Evolutionary conservation across 1,284 basidiomycete genomes (phyloP).

Genomic region (Leccinum subfulvum): DNA sequence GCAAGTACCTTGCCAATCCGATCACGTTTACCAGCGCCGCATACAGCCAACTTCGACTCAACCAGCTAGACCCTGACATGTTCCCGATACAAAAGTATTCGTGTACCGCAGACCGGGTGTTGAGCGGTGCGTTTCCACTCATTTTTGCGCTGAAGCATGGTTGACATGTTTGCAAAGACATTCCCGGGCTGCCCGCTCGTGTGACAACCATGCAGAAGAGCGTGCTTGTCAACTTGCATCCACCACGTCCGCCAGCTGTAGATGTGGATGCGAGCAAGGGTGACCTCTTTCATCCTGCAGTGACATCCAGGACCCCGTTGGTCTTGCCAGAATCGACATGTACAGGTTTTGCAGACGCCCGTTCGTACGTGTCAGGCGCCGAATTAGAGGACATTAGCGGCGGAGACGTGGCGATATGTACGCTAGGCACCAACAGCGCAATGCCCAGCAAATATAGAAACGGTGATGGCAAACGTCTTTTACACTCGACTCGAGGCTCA

Average conservation of each 20-base stretch:
- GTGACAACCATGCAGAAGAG: constrained; percentile 40
- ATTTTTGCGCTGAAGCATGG: background rate
- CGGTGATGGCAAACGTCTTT: constrained; percentile 43
- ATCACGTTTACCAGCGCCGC: constrained; percentile 77
- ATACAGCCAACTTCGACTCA: constrained; percentile 70
- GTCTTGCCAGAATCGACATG: constrained; percentile 38
- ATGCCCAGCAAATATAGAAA: constrained; percentile 84
- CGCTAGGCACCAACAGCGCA: constrained; percentile 89
- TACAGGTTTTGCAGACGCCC: constrained; percentile 38
- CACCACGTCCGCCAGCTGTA: constrained; percentile 40
- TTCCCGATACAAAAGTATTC: constrained; percentile 71
- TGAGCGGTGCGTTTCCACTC: constrained; percentile 41
- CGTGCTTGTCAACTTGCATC: constrained; percentile 43
- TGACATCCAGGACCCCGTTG: constrained; percentile 31
- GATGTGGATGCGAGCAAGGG: constrained; percentile 34
- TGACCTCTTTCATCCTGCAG: constrained; percentile 51
- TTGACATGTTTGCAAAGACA: constrained; percentile 32
- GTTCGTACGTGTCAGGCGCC: constrained; percentile 21
- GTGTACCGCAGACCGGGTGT: constrained; percentile 37
- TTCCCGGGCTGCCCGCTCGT: constrained; percentile 49
- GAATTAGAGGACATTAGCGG: constrained; percentile 39
- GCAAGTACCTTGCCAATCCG: constrained; percentile 58
- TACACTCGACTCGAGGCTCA: background rate
- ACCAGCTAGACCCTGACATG: constrained; percentile 68
- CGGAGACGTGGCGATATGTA: constrained; percentile 68